These are phyloP conservation scores for Aspergillus fumigatus DNA, from an alignment of 2,329 filamentous ascomycete species.

Conservation along the genomic window DNA sequence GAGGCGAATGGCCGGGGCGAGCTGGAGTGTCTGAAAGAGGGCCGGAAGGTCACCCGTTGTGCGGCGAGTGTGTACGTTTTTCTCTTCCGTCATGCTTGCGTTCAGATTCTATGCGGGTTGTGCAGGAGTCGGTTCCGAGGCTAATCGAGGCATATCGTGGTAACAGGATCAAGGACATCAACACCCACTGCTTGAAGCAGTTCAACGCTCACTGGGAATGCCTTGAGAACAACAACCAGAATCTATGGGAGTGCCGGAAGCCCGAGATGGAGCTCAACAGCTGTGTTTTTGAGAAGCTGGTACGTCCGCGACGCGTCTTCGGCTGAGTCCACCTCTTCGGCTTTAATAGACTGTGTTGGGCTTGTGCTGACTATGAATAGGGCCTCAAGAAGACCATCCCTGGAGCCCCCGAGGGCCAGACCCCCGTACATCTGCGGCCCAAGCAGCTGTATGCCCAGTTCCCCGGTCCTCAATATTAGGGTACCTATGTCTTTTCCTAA, in stretches of 20 bases:
- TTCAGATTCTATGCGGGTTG: background rate
- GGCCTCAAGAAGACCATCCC: constrained; percentile 78
- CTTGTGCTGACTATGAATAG: constrained; percentile 40
- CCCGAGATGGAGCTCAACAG: constrained; percentile 86
- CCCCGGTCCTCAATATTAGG: constrained; percentile 36
- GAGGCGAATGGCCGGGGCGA: constrained; percentile 88
- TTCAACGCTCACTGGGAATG: constrained; percentile 95
- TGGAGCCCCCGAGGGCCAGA: constrained; percentile 63
- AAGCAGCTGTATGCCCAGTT: constrained; percentile 42
- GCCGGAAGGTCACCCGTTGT: constrained; percentile 92
- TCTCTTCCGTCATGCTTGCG: background rate
- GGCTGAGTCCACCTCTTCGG: background rate
- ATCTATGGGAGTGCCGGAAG: constrained; percentile 90
- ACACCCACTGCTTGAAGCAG: constrained; percentile 84
- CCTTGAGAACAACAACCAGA: constrained; percentile 95
- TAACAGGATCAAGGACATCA: constrained; percentile 82
- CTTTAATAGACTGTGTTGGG: background rate
- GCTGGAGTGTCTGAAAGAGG: constrained; percentile 92
- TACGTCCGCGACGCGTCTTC: constrained; percentile 46
- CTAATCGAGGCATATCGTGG: constrained; percentile 1
- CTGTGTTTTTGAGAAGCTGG: constrained; percentile 94
- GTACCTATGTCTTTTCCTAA: constrained; percentile 15
- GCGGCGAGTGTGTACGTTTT: constrained; percentile 84
- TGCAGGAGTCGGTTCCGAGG: background rate
- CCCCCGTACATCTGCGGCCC: constrained; percentile 68